Evolutionary conservation across 177 flowering plant species (phyloP).

Genomic region (Telopea speciosissima): DNA sequence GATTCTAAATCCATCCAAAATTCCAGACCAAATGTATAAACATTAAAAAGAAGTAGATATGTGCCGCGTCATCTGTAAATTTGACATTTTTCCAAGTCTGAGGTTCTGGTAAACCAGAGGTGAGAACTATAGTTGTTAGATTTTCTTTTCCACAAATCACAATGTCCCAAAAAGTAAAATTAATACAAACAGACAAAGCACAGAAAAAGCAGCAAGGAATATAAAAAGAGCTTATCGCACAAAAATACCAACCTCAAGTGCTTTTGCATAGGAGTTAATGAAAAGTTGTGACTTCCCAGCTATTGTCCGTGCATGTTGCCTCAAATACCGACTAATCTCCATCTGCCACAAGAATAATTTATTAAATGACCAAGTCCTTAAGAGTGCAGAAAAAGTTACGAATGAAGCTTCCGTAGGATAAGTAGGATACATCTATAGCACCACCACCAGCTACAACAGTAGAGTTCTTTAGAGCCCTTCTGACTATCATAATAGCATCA

Average conservation of each 20-base stretch:
- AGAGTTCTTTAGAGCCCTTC: slow-evolving; percentile 95
- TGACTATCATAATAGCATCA: slow-evolving; percentile 98
- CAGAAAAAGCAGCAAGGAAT: neutral
- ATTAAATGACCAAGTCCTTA: slow-evolving; percentile 4
- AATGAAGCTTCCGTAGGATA: neutral
- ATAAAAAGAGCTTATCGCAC: neutral
- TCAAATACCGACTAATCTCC: slow-evolving; percentile 87
- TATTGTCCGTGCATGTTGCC: slow-evolving; percentile 91
- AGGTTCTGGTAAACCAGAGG: neutral
- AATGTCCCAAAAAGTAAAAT: no score
- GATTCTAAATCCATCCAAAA: neutral
- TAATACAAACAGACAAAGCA: neutral
- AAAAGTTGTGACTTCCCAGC: slow-evolving; percentile 96
- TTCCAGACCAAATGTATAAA: neutral
- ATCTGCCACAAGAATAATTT: slow-evolving; percentile 43
- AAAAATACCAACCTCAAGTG: slow-evolving; percentile 68
- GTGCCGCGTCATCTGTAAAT: neutral
- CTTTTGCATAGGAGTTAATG: slow-evolving; percentile 96
- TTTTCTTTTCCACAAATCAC: no score
- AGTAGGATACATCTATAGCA: slow-evolving; percentile 80
- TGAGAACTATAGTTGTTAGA: neutral
- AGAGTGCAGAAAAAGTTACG: neutral
- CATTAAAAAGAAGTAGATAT: neutral
- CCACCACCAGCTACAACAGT: slow-evolving; percentile 99
- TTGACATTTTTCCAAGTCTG: neutral